Evolutionary conservation across 768 basidiomycete genomes (phyloP), one percentile per base, ranked within the genome.

Genomic region (Lyophyllum shimeji): DNA sequence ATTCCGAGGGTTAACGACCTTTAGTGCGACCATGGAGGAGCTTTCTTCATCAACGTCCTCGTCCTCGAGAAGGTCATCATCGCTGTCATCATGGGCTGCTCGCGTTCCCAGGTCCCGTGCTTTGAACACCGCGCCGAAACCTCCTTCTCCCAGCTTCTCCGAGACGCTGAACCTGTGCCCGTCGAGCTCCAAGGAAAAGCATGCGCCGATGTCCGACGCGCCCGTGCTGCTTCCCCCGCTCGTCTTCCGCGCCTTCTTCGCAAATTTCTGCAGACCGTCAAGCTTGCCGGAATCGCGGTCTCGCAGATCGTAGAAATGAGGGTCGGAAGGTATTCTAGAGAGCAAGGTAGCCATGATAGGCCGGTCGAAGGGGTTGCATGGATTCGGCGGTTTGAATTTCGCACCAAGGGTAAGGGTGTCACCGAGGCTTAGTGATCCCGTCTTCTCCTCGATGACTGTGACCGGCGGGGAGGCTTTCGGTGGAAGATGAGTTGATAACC

Each of bases 101-200:
- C 66, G 74, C 25, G 74, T 72, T 7, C 83, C 78, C 11, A 80
- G 71, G 65, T 86, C 81, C 53, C 81, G 80, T 3, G 90, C 92
- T 58, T 88, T 83, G 76, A 96, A 99, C n/a, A 99, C 97, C 2
- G 89, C 83, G 2, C 96, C 97, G 63, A 96, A 99, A 0, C 95
- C 93, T 5, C 97, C 97, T 73, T 99, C 97, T 17, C 97, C 97
- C 21, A 99, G 79, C 69, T 98, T 99, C 58, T 89, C 89, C 2
- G 79, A 74, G 3, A 98, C 84, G 51, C 81, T 81, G 65, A 90
- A 93, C 50, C 75, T 75, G 55, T 80, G 82, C 2, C 79, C 86
- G 44, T 78, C 78, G n/a, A 98, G 74, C 17, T 72, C 74, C 40
- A 98, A 67, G 20, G 81, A 63, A 67, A 89, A 79, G 21, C 66